phyloP scores from a whole-genome alignment of 257 asterid genomes.

The Osmanthus fragrans region DNA sequence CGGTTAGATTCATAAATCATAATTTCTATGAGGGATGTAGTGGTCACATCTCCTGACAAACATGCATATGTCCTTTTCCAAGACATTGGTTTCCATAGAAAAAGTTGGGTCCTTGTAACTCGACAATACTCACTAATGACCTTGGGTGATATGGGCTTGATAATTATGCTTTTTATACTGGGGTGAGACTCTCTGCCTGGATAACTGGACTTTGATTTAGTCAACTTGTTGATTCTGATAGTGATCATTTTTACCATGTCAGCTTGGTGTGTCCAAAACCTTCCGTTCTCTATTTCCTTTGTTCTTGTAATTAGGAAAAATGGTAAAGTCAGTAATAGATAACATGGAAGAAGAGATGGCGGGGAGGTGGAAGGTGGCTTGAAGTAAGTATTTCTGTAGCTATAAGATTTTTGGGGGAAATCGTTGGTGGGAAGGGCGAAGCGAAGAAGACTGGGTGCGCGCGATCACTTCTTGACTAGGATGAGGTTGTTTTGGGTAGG shows the following conservation, averaged over 20 bases:
- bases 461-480: not conserved
- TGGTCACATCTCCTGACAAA: not conserved
- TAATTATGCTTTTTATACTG: not conserved
- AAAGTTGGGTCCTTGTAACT: not conserved
- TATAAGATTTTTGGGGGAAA: not conserved
- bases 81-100: not conserved
- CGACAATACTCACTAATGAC: not conserved
- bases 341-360: not conserved
- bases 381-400: not conserved
- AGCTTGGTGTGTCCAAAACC: not conserved
- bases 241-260: not conserved
- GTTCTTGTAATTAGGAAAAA: not conserved
- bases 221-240: not conserved
- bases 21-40: not conserved
- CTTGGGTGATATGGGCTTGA: not conserved
- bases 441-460: not conserved
- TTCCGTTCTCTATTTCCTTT: not conserved
- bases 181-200: not conserved
- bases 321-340: not conserved
- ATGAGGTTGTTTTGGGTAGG: not conserved
- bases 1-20: not conserved
- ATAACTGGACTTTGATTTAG: not conserved
- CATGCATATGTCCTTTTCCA: not conserved
- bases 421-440: not conserved
- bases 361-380: not conserved